Conservation (phyloP, 257 asterid species). For the Plantago major region DNA sequence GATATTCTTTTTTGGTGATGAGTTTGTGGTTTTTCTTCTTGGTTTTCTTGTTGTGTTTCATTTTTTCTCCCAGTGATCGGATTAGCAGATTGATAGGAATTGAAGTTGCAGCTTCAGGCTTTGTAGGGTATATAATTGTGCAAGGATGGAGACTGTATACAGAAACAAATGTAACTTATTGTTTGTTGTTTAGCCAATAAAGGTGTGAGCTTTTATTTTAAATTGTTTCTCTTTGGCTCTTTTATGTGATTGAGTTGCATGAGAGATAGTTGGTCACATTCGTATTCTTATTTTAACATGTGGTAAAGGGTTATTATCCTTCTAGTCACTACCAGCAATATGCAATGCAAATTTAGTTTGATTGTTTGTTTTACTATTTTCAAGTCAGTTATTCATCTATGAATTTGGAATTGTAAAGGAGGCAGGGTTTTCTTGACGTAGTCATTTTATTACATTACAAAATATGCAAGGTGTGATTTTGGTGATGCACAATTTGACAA, state of each 20-base stretch:
- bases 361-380: too few species aligned
- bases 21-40: slow-evolving; percentile 26
- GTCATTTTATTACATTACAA: too few species aligned
- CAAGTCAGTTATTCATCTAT: too few species aligned
- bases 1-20: slow-evolving; percentile 41
- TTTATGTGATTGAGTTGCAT: not conserved
- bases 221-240: not conserved
- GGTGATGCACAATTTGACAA: too few species aligned
- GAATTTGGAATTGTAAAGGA: too few species aligned
- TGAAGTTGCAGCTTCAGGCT: slow-evolving; percentile 18
- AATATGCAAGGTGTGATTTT: too few species aligned
- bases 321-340: too few species aligned
- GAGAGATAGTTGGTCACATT: not conserved
- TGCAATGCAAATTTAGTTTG: too few species aligned
- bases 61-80: slow-evolving; percentile 15
- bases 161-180: slow-evolving; percentile 30
- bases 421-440: too few species aligned
- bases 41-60: slow-evolving; percentile 11
- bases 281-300: too few species aligned
- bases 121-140: slow-evolving; percentile 28
- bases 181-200: slow-evolving; percentile 41
- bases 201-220: slow-evolving; percentile 33
- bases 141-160: slow-evolving; percentile 46
- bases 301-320: too few species aligned
- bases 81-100: slow-evolving; percentile 29